Evolutionary conservation across 148 eudicot species (phyloP), one percentile per base, ranked within the genome.

Genomic region (Arctostaphylos glauca): DNA sequence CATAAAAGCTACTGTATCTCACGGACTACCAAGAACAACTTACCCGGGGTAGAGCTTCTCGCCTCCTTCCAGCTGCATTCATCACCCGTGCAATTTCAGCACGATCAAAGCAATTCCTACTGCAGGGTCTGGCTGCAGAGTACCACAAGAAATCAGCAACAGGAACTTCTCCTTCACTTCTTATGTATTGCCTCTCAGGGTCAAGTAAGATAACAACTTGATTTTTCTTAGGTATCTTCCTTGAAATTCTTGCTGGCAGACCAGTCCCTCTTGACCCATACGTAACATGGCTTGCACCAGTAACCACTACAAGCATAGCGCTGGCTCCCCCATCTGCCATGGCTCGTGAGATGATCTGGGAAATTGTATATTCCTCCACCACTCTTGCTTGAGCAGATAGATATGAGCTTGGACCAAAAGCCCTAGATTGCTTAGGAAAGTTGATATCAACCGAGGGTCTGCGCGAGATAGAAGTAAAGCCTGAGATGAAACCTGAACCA

Each of bases 41-140:
- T 84, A 96, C 99, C 97, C 94, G 96, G 44, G 99, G 99, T 85
- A 96, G 88, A 68, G 94, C 98, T 78, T 96, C 99, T 88, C 97
- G 87, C 85, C 91, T 92, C 89, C 94, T 88, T 18, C 99, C 99
- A 83, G 99, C 99, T 73, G 95, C 99, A 92, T 94, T 93, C 99
- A 96, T 96, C 46, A 96, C 97, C 80, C 98, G 91, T 50, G 99
- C 99, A 89, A 96, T 94, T 88, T 96, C 99, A 85, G 98, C 99
- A 77, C 98, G 99, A 84, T 96, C 98, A 85, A 92, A 96, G 85
- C 99, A 96, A 86, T 96, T 96, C 83, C 99, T 89, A 80, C 81
- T 93, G 93, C 99, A 96, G 64, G 97, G 90, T 83, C 94, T 93
- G 79, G 99, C 99, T 46, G 98, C 97, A 82, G 99, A 94, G 81